Conservation (phyloP, 768 basidiomycete species). For the Saitozyma podzolica region DNA sequence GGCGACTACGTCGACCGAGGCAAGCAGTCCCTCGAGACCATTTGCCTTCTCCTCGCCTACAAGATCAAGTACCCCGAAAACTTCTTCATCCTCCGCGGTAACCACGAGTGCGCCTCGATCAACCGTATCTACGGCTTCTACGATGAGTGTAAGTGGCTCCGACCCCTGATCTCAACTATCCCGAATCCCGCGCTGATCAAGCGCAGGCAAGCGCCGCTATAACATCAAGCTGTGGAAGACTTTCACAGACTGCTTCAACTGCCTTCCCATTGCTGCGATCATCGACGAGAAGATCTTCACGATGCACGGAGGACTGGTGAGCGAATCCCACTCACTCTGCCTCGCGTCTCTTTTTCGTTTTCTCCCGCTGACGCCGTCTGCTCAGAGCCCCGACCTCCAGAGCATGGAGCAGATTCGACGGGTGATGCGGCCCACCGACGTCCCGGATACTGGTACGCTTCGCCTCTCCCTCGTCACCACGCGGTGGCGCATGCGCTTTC, state of each 20-base stretch:
- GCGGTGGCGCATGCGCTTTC: background rate
- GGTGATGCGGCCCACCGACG: slow-evolving; percentile 98
- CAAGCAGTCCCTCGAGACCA: slow-evolving; percentile 99
- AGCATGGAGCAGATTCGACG: slow-evolving; percentile 99
- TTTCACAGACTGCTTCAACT: slow-evolving; percentile 99
- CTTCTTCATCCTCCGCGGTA: slow-evolving; percentile 98
- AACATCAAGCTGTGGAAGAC: slow-evolving; percentile 99
- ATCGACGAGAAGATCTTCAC: slow-evolving; percentile 99
- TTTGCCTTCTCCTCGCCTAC: slow-evolving; percentile 97
- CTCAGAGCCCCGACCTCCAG: slow-evolving; percentile 89
- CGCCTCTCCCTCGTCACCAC: too few relatives aligned
- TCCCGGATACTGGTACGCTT: slow-evolving; percentile 87
- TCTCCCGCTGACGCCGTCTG: background rate
- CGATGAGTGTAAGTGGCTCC: slow-evolving; percentile 81
- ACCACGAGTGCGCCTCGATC: slow-evolving; percentile 86
- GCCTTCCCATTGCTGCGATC: slow-evolving; percentile 96
- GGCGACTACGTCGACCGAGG: slow-evolving; percentile 99
- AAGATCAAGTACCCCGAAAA: slow-evolving; percentile 99
- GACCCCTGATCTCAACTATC: background rate
- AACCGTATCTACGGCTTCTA: slow-evolving; percentile 99
- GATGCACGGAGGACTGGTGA: slow-evolving; percentile 88
- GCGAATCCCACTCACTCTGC: slow-evolving; percentile 9
- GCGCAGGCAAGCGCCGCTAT: slow-evolving; percentile 94
- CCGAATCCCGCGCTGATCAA: slow-evolving; percentile 2
- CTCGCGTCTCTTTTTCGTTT: background rate